Evolutionary conservation across 768 basidiomycete genomes (phyloP).

Genomic region (Pleurotus salmoneostramineus): DNA sequence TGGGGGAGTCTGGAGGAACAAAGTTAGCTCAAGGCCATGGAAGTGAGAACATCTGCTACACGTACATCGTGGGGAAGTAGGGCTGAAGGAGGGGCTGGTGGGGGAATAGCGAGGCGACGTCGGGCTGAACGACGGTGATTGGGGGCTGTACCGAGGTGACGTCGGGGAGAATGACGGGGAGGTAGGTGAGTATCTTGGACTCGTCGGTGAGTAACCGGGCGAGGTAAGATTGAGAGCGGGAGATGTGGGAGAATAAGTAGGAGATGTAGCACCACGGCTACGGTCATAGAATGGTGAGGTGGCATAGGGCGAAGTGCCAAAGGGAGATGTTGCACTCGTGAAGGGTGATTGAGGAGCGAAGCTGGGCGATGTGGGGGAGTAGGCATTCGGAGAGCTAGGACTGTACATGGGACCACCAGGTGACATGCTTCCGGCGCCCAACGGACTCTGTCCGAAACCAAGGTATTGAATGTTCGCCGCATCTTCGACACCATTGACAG

Average conservation of each 20-base stretch:
- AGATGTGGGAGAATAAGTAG: constrained; percentile 86
- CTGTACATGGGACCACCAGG: constrained; percentile 86
- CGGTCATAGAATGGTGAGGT: constrained; percentile 84
- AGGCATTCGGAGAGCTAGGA: constrained; percentile 86
- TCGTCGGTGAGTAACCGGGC: constrained; percentile 81
- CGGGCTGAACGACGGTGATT: constrained; percentile 87
- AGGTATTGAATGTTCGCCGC: constrained; percentile 68
- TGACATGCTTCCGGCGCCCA: constrained; percentile 83
- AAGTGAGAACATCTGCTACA: constrained; percentile 12
- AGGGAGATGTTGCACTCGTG: constrained; percentile 77
- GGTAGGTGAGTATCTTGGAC: constrained; percentile 82
- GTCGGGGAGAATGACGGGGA: constrained; percentile 85
- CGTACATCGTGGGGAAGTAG: constrained; percentile 89
- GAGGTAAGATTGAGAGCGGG: constrained; percentile 80
- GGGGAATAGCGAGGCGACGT: constrained; percentile 90
- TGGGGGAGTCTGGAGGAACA: constrained; percentile 63
- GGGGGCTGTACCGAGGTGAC: constrained; percentile 81
- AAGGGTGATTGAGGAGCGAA: constrained; percentile 86
- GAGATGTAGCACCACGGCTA: constrained; percentile 58
- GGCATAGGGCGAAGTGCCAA: constrained; percentile 75
- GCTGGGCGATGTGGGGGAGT: constrained; percentile 83
- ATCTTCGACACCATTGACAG: constrained; percentile 83
- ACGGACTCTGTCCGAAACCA: constrained; percentile 82
- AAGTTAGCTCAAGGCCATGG: constrained; percentile 15
- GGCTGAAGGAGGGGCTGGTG: constrained; percentile 87